Percentiles rank a stretch among this genome's conserved stretches.
phyloP scores from a whole-genome alignment of 2,329 filamentous ascomycete species.

The Moelleriella libera region DNA sequence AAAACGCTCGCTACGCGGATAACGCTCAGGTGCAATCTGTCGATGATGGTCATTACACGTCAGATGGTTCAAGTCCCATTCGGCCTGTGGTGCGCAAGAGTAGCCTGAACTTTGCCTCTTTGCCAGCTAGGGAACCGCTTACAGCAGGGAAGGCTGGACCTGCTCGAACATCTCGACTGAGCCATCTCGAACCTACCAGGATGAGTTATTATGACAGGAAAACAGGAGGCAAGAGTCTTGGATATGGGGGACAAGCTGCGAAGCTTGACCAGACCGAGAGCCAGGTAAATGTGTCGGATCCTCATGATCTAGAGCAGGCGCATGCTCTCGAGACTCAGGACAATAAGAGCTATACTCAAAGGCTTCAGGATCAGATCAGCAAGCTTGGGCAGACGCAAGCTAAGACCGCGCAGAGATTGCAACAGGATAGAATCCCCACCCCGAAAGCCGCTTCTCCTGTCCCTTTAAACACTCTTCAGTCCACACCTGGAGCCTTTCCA shows the following conservation, averaged over 20 bases:
- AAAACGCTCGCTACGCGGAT: not conserved
- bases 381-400: constrained; percentile 46
- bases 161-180: constrained; percentile 57
- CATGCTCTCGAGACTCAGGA: constrained; percentile 27
- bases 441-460: constrained; percentile 13
- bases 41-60: constrained; percentile 44
- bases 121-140: constrained; percentile 82
- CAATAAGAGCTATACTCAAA: constrained; percentile 77
- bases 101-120: constrained; percentile 84
- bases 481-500: constrained; percentile 47
- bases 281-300: constrained; percentile 31
- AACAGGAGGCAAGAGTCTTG: constrained; percentile 58
- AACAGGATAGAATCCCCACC: constrained; percentile 16
- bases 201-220: constrained; percentile 61
- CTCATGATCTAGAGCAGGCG: not conserved
- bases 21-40: not conserved
- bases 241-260: constrained; percentile 25
- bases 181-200: constrained; percentile 60
- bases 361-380: constrained; percentile 84
- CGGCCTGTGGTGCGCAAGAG: constrained; percentile 77
- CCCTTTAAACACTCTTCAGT: constrained; percentile 17
- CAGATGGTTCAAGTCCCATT: constrained; percentile 60
- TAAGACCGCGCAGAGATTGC: constrained; percentile 23
- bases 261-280: constrained; percentile 36
- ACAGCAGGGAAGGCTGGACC: constrained; percentile 74